Evolutionary conservation across 2,329 filamentous ascomycete species (phyloP).

Genomic region (Trichoderma afroharzianum): DNA sequence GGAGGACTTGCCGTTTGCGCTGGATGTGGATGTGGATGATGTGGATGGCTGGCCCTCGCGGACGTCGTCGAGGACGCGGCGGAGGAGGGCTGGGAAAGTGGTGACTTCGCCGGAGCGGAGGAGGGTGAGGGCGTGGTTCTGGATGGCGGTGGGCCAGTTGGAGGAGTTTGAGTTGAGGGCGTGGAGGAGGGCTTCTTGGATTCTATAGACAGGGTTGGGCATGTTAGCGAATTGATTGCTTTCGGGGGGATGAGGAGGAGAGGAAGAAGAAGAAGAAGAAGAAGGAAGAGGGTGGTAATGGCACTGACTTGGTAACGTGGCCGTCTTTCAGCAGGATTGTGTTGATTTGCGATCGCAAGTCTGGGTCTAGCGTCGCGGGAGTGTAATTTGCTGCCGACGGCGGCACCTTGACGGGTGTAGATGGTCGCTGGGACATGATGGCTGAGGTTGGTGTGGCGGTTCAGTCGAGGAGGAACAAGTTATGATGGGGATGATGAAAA

Average conservation of each 20-base stretch:
- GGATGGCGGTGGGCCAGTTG: conserved; percentile 61
- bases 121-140: conserved; percentile 56
- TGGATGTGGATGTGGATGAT: conserved; percentile 21
- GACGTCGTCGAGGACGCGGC: conserved; percentile 60
- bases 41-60: conserved; percentile 42
- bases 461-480: neutral
- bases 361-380: conserved; percentile 57
- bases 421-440: conserved; percentile 44
- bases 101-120: conserved; percentile 57
- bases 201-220: conserved; percentile 39
- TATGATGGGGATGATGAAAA: neutral
- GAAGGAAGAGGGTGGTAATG: neutral
- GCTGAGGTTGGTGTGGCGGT: neutral
- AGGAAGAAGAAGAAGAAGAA: too few species aligned
- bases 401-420: conserved; percentile 59
- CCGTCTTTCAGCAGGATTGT: conserved; percentile 55
- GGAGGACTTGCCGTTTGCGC: conserved; percentile 31
- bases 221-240: neutral
- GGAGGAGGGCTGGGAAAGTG: conserved; percentile 59
- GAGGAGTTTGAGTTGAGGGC: conserved; percentile 54
- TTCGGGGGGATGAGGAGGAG: neutral
- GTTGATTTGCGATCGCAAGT: conserved; percentile 62
- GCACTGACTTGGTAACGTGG: conserved; percentile 54
- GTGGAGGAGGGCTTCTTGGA: conserved; percentile 62
- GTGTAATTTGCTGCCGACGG: conserved; percentile 57